Base-by-base conservation (phyloP, 2,329 filamentous ascomycete genomes). In the Diaporthe australafricana region DNA sequence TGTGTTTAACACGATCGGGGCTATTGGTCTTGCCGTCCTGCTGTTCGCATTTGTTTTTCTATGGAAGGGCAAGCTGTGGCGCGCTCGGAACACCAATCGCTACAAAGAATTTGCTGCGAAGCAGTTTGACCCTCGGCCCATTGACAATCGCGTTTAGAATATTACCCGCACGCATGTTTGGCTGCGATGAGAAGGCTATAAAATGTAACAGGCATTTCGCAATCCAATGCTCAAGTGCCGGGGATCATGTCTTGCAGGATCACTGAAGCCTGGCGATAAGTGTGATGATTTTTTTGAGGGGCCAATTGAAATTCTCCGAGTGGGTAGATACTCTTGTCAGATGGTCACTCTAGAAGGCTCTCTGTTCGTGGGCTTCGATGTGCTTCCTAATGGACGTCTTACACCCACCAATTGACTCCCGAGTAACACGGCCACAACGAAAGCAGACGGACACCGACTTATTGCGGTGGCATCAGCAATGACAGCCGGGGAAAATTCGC, bases 1-100 rank as follows among this genome's bases (percentile, higher is more conserved):
- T 35, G 67, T 74, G 38, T 74, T 74, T 70, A 74, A 74, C 70
- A 74, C 72, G n/a, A 72, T 74, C 20, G 72, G 72, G 4, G 72
- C 72, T 20, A 74, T 74, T 52, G 70, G 70, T 4, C 67, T 72
- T 12, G 48, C 30, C 14, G 72, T 74, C 45, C 56, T 74, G 20
- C 67, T 74, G 5, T 72, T 74, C 42, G 72, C 72, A 17, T 74
- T 74, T 56, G 70, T 42, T 7, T 70, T 74, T 47, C 63, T 74
- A 57, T 74, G 72, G 72, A 72, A 74, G 48, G 72, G 72, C 30
- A 74, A 72, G 50, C n/a, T 42, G 47, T 74, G 72, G 72, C 72
- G 72, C 5, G 30, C 53, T 60, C 55, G 14, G 47, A 69, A 66
- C 22, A 63, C 72, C 27, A 48, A 30, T 14, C 72, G 72, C 22